Evolutionary conservation across 2,329 filamentous ascomycete genomes (phyloP).

Genomic region (Zalaria obscura): DNA sequence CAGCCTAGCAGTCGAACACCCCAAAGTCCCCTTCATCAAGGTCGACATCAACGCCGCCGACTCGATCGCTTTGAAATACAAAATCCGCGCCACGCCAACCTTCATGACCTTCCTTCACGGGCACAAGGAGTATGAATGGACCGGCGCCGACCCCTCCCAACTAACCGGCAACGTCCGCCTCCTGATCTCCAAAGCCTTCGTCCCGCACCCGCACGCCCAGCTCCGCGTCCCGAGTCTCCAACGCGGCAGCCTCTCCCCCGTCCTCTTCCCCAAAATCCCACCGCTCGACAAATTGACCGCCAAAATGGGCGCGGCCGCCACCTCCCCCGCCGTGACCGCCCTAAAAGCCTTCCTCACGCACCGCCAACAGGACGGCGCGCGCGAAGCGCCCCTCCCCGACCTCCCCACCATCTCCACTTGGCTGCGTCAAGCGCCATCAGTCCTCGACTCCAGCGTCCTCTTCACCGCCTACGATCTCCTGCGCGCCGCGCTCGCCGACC

Average conservation of each 20-base stretch:
- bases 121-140: slow-evolving; percentile 65
- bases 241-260: slow-evolving; percentile 48
- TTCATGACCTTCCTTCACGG: slow-evolving; percentile 76
- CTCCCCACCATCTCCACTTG: slow-evolving; percentile 50
- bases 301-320: slow-evolving; percentile 57
- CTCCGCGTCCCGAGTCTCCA: slow-evolving; percentile 59
- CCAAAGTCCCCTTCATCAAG: slow-evolving; percentile 62
- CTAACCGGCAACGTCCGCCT: slow-evolving; percentile 60
- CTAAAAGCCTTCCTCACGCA: slow-evolving; percentile 59
- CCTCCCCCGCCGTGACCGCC: slow-evolving; percentile 44
- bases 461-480: slow-evolving; percentile 82
- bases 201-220: slow-evolving; percentile 59
- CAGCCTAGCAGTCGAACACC: slow-evolving; percentile 58
- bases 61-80: slow-evolving; percentile 49
- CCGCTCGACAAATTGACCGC: slow-evolving; percentile 67
- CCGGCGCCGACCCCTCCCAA: slow-evolving; percentile 54
- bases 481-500: slow-evolving; percentile 61
- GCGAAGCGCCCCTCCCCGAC: slow-evolving; percentile 57
- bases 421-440: slow-evolving; percentile 38
- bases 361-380: slow-evolving; percentile 42
- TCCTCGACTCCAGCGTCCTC: slow-evolving; percentile 48
- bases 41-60: slow-evolving; percentile 57
- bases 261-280: slow-evolving; percentile 64
- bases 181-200: slow-evolving; percentile 60
- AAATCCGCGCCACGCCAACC: slow-evolving; percentile 67